Conservation (phyloP, 139 green algal species). For the Volvox africanus region DNA sequence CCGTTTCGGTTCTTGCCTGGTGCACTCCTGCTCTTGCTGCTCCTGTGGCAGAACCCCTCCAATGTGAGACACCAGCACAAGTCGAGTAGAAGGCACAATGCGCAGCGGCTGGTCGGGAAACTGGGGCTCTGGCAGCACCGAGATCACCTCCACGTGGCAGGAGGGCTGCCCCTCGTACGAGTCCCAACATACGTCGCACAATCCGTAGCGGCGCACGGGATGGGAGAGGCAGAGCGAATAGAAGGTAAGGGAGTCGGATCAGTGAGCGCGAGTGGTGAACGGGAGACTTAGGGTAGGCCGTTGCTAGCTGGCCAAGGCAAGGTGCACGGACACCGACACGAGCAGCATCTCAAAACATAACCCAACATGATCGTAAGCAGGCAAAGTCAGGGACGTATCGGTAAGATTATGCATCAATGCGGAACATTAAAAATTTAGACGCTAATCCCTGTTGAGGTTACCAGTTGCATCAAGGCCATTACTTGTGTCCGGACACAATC, state of each 20-base stretch:
- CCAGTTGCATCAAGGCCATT: too few relatives aligned
- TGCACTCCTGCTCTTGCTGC: neutral
- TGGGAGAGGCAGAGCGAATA: neutral
- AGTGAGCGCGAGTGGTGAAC: neutral
- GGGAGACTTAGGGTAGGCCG: neutral
- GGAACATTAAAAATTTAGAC: too few relatives aligned
- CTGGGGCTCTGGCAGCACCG: neutral
- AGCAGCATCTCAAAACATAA: too few relatives aligned
- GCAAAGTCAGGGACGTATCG: too few relatives aligned
- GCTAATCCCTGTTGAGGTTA: too few relatives aligned
- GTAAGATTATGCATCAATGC: too few relatives aligned
- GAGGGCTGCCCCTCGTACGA: neutral
- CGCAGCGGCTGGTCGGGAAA: neutral
- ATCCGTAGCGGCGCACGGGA: neutral
- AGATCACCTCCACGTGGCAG: neutral
- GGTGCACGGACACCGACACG: too few relatives aligned
- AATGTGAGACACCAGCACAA: neutral
- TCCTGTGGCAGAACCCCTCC: neutral
- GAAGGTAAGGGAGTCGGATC: neutral
- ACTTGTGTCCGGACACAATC: too few relatives aligned
- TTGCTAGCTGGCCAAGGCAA: too few relatives aligned
- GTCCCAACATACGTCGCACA: neutral
- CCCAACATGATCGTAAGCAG: too few relatives aligned
- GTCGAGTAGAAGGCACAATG: slow-evolving; percentile 40
- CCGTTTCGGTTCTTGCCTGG: neutral